Evolutionary conservation across 1,139 yeast genomes (phyloP), one percentile per base, ranked within the genome.

Genomic region (Chernovozyma sophiae-reginae): DNA sequence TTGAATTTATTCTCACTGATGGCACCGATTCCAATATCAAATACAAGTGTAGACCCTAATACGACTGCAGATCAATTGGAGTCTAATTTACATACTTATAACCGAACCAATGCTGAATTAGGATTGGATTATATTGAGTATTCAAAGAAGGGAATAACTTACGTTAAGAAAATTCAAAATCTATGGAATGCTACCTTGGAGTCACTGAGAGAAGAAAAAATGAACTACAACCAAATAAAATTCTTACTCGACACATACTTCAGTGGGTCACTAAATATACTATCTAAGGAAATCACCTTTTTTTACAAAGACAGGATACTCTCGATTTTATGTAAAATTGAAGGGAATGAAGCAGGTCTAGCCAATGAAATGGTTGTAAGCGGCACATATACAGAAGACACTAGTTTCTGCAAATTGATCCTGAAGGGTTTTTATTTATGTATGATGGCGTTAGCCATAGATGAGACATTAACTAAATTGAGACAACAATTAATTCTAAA

Each of bases 181-280:
- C 39, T 64, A 18, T 68, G 72, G 72, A 51, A 47, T 18, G 39
- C 53, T 6, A 46, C 57, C 3, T 30, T 59, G 4, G 43, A 44
- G 17, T 43, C 57, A 27, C 36, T 48, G 6, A 48, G 58, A 32
- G 63, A 46, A 12, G 52, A 52, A 6, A 48, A 41, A 19, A 36
- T 68, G 38, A 53, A 49, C 35, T 48, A 49, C 36, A 41, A 46
- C n/a, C 74, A 68, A 40, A 39, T 68, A 13, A 36, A 39, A n/a
- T 66, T 62, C 40, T 43, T 70, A 19, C 38, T 70, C 10, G 63
- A 63, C 18, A 55, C 51, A 37, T 68, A 64, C 44, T 65, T 62
- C 46, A 32, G 39, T 3, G 25, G 37, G 4, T 31, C 22, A 23
- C 30, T 16, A 37, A 45, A 32, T 23, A 39, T 47, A 17, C 62